Conservation (phyloP, 331 rosid species). For the Rosa hybrid region DNA sequence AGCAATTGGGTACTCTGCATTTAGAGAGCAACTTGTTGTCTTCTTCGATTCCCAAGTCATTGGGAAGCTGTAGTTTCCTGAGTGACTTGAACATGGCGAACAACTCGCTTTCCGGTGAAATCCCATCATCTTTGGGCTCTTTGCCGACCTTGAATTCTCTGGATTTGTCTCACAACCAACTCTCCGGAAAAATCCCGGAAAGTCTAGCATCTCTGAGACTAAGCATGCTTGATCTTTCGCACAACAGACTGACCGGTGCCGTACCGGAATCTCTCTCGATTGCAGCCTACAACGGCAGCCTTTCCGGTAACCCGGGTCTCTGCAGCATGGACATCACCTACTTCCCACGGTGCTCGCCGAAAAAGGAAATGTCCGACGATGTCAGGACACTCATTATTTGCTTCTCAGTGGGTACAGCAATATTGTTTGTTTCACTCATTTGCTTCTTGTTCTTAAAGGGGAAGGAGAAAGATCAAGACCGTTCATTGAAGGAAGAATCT, state of each 20-base stretch:
- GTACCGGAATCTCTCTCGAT: constrained; percentile 58
- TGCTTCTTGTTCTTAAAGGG: constrained; percentile 37
- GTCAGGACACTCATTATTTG: constrained; percentile 53
- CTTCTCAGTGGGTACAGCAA: constrained; percentile 32
- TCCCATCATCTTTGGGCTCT: constrained; percentile 69
- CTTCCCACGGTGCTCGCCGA: constrained; percentile 49
- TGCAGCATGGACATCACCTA: constrained; percentile 50
- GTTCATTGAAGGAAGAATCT: constrained; percentile 71
- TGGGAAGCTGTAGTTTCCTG: constrained; percentile 56
- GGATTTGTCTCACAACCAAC: constrained; percentile 56
- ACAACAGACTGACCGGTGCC: constrained; percentile 55
- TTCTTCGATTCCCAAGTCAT: constrained; percentile 64
- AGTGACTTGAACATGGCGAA: constrained; percentile 49
- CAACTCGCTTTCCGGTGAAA: constrained; percentile 50
- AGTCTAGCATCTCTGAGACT: constrained; percentile 51
- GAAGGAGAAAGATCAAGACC: constrained; percentile 41
- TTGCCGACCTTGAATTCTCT: constrained; percentile 59
- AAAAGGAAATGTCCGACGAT: constrained; percentile 39
- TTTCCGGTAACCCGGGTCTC: constrained; percentile 63
- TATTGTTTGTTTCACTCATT: constrained; percentile 34
- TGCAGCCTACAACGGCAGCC: constrained; percentile 79
- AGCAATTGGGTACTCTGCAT: constrained; percentile 46
- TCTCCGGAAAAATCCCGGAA: constrained; percentile 69
- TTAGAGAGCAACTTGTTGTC: constrained; percentile 56
- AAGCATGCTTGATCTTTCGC: constrained; percentile 71